Percentiles rank a stretch among this genome's conserved stretches.
Conservation (phyloP, 345 rosid species). For the Brassica cretica region DNA sequence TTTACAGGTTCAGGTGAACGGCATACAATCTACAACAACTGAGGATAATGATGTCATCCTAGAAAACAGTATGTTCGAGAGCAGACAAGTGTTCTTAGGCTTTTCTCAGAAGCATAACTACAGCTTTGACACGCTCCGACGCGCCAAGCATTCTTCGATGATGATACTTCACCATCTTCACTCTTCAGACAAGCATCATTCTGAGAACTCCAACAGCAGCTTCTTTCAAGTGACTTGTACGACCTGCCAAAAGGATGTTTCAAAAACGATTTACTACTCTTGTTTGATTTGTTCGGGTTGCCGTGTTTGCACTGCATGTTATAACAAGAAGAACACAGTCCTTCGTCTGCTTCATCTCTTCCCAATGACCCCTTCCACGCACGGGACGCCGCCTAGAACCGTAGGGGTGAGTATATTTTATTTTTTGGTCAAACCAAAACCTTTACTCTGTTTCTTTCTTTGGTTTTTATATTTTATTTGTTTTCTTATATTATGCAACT, state of each 20-base stretch:
- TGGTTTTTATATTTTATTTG: neutral
- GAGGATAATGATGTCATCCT: constrained; percentile 48
- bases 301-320: constrained; percentile 50
- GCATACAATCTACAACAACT: constrained; percentile 49
- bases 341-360: constrained; percentile 31
- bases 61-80: constrained; percentile 50
- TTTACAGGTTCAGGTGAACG: constrained; percentile 49
- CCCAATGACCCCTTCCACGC: constrained; percentile 1
- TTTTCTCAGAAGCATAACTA: constrained; percentile 58
- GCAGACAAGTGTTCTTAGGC: constrained; percentile 53
- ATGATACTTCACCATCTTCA: constrained; percentile 66
- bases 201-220: neutral
- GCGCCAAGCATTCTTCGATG: constrained; percentile 78
- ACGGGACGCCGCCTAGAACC: constrained; percentile 6
- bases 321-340: constrained; percentile 7
- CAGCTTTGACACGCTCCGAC: constrained; percentile 64
- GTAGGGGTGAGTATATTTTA: constrained; percentile 15
- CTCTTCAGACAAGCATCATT: constrained; percentile 23
- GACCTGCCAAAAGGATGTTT: constrained; percentile 44
- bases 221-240: constrained; percentile 35
- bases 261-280: constrained; percentile 31
- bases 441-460: constrained; percentile 4
- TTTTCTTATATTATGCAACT: constrained; percentile 15
- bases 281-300: constrained; percentile 42
- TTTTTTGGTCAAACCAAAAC: neutral